Percentiles rank a stretch among this genome's conserved stretches.
Conservation (phyloP, 805 yeast species). For the Saccharomyces paradoxus region DNA sequence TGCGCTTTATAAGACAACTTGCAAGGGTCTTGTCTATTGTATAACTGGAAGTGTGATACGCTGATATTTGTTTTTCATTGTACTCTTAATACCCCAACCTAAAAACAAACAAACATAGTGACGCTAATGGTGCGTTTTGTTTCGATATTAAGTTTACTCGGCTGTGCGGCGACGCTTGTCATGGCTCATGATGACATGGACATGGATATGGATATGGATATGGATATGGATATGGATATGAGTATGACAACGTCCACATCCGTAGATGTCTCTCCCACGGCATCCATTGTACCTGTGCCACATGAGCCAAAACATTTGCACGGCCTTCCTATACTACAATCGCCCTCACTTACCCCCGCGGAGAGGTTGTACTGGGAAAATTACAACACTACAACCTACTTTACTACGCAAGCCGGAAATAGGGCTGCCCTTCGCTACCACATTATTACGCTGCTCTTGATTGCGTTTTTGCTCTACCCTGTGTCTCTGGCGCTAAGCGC, state of each 20-base stretch:
- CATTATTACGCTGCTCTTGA: constrained; percentile 34
- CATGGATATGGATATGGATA: constrained; percentile 30
- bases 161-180: not conserved
- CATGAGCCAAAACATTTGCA: constrained; percentile 46
- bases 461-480: constrained; percentile 59
- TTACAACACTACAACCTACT: constrained; percentile 71
- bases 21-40: not conserved
- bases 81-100: not conserved
- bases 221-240: constrained; percentile 18
- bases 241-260: constrained; percentile 4
- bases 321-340: constrained; percentile 62
- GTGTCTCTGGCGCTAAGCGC: constrained; percentile 55
- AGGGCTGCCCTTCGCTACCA: constrained; percentile 51
- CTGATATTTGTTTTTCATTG: not conserved
- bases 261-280: constrained; percentile 5
- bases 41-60: not conserved
- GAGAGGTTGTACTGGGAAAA: constrained; percentile 71
- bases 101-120: not conserved
- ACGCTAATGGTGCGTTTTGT: not conserved
- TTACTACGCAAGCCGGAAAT: constrained; percentile 43
- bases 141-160: not conserved
- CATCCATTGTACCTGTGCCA: constrained; percentile 34
- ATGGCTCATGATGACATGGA: constrained; percentile 42
- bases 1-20: not conserved
- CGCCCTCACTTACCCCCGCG: constrained; percentile 55